A percentile compares a stretch with the other conserved stretches of the same genome.
Evolutionary conservation across 2,329 filamentous ascomycete species (phyloP).

Genomic region (Pseudogymnoascus sp.): DNA sequence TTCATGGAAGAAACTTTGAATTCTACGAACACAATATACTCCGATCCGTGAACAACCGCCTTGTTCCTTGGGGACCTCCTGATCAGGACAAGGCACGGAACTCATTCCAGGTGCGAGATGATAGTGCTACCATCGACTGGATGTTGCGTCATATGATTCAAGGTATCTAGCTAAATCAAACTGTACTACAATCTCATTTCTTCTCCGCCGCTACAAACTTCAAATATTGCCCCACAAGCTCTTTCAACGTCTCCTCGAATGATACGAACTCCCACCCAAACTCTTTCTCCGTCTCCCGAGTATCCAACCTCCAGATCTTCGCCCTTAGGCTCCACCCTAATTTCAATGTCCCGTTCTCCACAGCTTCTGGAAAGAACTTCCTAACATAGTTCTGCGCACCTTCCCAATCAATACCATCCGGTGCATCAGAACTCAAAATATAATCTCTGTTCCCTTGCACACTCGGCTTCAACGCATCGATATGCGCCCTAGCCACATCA

Average conservation of each 20-base stretch:
- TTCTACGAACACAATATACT: not conserved
- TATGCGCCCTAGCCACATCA: slow-evolving; percentile 18
- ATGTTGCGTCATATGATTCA: not conserved
- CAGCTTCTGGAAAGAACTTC: slow-evolving; percentile 17
- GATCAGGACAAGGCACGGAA: not conserved
- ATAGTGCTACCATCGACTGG: not conserved
- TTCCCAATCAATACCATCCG: slow-evolving; percentile 18
- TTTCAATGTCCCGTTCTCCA: slow-evolving; percentile 16
- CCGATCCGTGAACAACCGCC: not conserved
- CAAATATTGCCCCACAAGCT: slow-evolving; percentile 17
- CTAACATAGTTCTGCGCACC: slow-evolving; percentile 16
- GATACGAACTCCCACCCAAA: slow-evolving; percentile 15
- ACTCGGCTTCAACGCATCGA: slow-evolving; percentile 15
- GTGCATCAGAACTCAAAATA: slow-evolving; percentile 12
- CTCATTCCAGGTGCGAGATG: not conserved
- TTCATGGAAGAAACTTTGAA: not conserved
- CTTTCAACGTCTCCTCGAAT: slow-evolving; percentile 15
- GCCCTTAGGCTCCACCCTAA: slow-evolving; percentile 8
- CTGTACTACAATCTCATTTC: slow-evolving; percentile 5
- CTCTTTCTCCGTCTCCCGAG: slow-evolving; percentile 13
- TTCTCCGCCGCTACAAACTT: slow-evolving; percentile 14
- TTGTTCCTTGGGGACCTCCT: not conserved
- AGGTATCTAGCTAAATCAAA: not conserved
- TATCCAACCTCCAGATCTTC: slow-evolving; percentile 13
- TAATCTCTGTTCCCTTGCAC: slow-evolving; percentile 16